phyloP scores from a whole-genome alignment of 2,329 filamentous ascomycete species.

The Fusarium concolor region DNA sequence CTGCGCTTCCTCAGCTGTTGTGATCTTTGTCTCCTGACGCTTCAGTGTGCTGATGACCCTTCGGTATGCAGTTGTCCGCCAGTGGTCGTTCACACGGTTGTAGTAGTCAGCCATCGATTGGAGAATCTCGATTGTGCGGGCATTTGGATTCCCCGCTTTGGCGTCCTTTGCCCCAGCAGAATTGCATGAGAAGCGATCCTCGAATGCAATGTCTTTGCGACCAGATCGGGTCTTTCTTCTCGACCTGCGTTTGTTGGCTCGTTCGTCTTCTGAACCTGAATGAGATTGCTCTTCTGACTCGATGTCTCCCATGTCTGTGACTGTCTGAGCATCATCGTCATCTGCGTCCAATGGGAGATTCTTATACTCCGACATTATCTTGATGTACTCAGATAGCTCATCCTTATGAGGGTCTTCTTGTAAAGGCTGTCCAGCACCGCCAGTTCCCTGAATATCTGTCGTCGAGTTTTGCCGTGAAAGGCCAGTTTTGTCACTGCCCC shows the following conservation, averaged over 20 bases:
- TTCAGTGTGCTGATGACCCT: slow-evolving; percentile 80
- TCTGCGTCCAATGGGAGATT: slow-evolving; percentile 67
- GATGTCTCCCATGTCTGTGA: slow-evolving; percentile 23
- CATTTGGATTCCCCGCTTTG: slow-evolving; percentile 73
- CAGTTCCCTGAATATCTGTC: neutral
- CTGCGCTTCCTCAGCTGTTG: slow-evolving; percentile 75
- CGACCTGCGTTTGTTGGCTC: slow-evolving; percentile 29
- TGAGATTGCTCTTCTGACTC: slow-evolving; percentile 25
- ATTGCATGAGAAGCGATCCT: slow-evolving; percentile 67
- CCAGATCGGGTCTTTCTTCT: slow-evolving; percentile 35
- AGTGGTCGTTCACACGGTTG: slow-evolving; percentile 77
- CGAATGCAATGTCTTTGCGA: slow-evolving; percentile 52
- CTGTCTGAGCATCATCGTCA: slow-evolving; percentile 57
- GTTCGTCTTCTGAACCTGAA: slow-evolving; percentile 42
- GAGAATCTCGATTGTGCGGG: slow-evolving; percentile 78
- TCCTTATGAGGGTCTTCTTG: slow-evolving; percentile 53
- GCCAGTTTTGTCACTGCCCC: neutral
- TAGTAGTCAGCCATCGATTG: slow-evolving; percentile 86
- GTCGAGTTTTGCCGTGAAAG: neutral
- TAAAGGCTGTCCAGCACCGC: neutral
- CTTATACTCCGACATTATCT: slow-evolving; percentile 69
- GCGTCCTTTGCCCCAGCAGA: slow-evolving; percentile 60
- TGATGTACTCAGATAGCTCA: slow-evolving; percentile 73
- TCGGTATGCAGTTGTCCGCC: slow-evolving; percentile 80
- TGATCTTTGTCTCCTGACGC: slow-evolving; percentile 72